A percentile compares a stretch with the other conserved stretches of the same genome.
These are phyloP conservation scores for Plenodomus tracheiphilus DNA, from an alignment of 2,329 filamentous ascomycete species.

Conservation along the genomic window DNA sequence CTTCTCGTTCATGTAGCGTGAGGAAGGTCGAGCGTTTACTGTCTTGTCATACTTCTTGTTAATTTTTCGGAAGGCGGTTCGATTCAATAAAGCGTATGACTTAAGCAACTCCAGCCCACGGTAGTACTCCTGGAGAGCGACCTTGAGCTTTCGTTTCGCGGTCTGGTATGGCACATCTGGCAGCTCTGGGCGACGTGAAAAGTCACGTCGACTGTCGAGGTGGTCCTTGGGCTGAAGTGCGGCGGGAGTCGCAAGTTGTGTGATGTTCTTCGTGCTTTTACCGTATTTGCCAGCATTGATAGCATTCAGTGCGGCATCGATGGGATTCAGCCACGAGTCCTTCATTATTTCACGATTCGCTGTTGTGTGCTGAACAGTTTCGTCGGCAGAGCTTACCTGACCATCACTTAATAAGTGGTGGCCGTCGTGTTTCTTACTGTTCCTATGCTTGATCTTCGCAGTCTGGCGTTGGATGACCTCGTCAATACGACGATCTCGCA, in stretches of 20 bases:
- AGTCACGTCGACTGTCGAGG: slow-evolving; percentile 48
- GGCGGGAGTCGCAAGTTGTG: slow-evolving; percentile 41
- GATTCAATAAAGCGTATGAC: slow-evolving; percentile 85
- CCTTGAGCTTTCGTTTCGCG: slow-evolving; percentile 89
- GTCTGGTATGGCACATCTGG: slow-evolving; percentile 76
- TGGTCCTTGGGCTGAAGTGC: slow-evolving; percentile 46
- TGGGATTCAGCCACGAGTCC: slow-evolving; percentile 32
- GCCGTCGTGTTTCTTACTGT: slow-evolving; percentile 22
- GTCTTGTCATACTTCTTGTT: slow-evolving; percentile 99
- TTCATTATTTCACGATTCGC: slow-evolving; percentile 16
- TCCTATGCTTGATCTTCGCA: slow-evolving; percentile 37
- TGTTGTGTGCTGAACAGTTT: slow-evolving; percentile 17
- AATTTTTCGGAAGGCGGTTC: slow-evolving; percentile 93
- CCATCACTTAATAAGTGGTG: slow-evolving; percentile 16
- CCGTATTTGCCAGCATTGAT: slow-evolving; percentile 53
- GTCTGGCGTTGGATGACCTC: slow-evolving; percentile 63
- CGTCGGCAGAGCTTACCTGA: slow-evolving; percentile 25
- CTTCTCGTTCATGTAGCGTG: slow-evolving; percentile 86
- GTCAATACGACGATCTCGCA: slow-evolving; percentile 79
- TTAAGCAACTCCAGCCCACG: slow-evolving; percentile 89
- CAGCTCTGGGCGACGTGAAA: slow-evolving; percentile 42
- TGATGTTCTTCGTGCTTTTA: slow-evolving; percentile 56
- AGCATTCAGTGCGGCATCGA: slow-evolving; percentile 50
- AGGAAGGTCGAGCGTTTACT: slow-evolving; percentile 73
- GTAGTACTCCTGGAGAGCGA: slow-evolving; percentile 91